Conservation (phyloP, 2,329 filamentous ascomycete genomes). For the Colletotrichum plurivorum region DNA sequence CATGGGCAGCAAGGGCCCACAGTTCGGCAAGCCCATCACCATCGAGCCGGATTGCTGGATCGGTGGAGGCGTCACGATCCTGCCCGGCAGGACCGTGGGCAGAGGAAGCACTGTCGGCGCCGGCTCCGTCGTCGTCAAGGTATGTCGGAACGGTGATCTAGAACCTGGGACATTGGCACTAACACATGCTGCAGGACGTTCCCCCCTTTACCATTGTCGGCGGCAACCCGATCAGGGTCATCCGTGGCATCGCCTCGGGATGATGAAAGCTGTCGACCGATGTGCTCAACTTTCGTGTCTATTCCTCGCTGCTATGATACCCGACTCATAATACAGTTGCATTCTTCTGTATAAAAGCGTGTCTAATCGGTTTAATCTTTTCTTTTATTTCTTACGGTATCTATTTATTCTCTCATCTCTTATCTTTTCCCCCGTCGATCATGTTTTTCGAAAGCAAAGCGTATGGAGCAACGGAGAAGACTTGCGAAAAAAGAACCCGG, state of each 20-base stretch:
- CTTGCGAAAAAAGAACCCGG: constrained; percentile 21
- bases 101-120: constrained; percentile 85
- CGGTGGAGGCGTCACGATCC: constrained; percentile 81
- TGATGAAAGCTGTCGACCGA: constrained; percentile 5
- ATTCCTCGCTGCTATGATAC: constrained; percentile 39
- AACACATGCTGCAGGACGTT: constrained; percentile 64
- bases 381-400: background rate
- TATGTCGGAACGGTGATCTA: constrained; percentile 47
- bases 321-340: constrained; percentile 32
- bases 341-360: constrained; percentile 35
- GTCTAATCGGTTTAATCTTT: constrained; percentile 6
- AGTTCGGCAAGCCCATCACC: constrained; percentile 78
- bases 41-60: constrained; percentile 92
- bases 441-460: constrained; percentile 29
- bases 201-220: constrained; percentile 78
- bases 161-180: background rate
- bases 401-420: background rate
- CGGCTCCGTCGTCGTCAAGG: constrained; percentile 87
- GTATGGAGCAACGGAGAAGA: constrained; percentile 20
- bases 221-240: constrained; percentile 77
- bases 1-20: constrained; percentile 80
- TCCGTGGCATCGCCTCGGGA: constrained; percentile 53
- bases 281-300: constrained; percentile 6
- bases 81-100: constrained; percentile 86
- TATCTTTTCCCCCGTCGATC: background rate